Evolutionary conservation across 2,329 filamentous ascomycete species (phyloP), one percentile per base, ranked within the genome.

Genomic region (Trichophyton equinum): DNA sequence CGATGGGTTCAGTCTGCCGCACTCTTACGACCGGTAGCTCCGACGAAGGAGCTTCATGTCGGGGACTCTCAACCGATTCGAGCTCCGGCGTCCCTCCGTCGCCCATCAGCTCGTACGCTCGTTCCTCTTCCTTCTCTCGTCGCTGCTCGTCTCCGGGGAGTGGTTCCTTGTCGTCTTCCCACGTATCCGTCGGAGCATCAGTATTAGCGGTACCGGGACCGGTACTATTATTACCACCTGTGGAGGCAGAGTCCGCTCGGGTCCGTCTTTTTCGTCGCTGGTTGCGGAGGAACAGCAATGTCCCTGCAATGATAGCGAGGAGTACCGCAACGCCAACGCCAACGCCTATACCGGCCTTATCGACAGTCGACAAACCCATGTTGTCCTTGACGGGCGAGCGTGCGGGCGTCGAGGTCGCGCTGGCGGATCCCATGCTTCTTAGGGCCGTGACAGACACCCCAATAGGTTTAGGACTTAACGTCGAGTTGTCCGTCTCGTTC

Each of bases 321-420:
- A 58, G 56, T 11, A 30, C 56, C 1, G 13, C 56, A 44, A 44
- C 40, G 18, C 20, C 38, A 4, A 30, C 36, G 22, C 36, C 56
- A 6, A 58, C 56, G 22, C 56, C 56, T 33, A 58, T 58, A n/a
- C 56, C 56, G 1, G 38, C 38, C 36, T 58, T 58, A 9, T 36
- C 36, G 25, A 15, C 56, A n/a, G 38, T 44, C 15, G 56, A 58
- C 2, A 58, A 38, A 11, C 56, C 56, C 7, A 36, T n/a, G 7
- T 42, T 27, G n/a, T 57, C 55, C 6, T 57, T 33, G 2, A 11
- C n/a, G 3, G 51, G 25, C 25, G 13, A 30, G 8, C 1, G 51
- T 9, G 18, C 51, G 5, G 51, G 51, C 15, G 51, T 18, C 27
- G 51, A 55, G 51, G 27, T 36, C 27, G 51, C 13, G 25, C 4